Evolutionary conservation across 805 yeast genomes (phyloP), one percentile per base, ranked within the genome.

Genomic region (Yamadazyma tumulicola): DNA sequence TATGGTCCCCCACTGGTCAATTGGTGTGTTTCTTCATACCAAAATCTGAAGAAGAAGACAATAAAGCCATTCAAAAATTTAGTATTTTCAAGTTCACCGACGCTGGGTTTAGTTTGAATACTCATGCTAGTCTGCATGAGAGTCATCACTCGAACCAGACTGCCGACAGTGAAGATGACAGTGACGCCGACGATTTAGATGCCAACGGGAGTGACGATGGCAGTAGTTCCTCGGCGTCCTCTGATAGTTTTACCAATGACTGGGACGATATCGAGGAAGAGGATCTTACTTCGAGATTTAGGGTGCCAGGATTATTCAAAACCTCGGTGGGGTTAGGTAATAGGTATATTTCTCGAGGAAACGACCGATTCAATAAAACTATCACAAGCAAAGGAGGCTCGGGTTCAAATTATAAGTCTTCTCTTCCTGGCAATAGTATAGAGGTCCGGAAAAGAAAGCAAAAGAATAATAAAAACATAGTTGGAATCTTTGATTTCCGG

Each of bases 1-100:
- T 77, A 1, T 89, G 96, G 96, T 71, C 94, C 0, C 72, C 77
- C 9, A 72, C 76, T 3, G 96, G 96, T 0, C 77, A 77, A 39
- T 62, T 89, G 32, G 81, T 89, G 1, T 85, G 95, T 51, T 89
- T 89, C 49, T 87, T 86, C 58, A 74, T 81, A 7, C 79, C 82
- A 0, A 75, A 74, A 32, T 32, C 38, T 4, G 35, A 39, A 20
- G 68, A 60, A 30, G 43, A 42, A 19, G 48, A 49, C 59, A 64
- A 25, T 60, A 66, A 44, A 63, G 61, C 47, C 57, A 59, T 69
- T 18, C 70, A 77, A 28, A 70, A 67, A 29, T 69, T 76, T 47
- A 77, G 74, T 29, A 49, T 60, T 10, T 59, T 61, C 39, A 61
- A 58, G 27, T 64, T 63, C 30, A 52, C 66, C 6, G 79, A 74